Evolutionary conservation across 495 filamentous ascomycete species (phyloP), one percentile per base, ranked within the genome.

Genomic region (Elaphomyces granulatus): DNA sequence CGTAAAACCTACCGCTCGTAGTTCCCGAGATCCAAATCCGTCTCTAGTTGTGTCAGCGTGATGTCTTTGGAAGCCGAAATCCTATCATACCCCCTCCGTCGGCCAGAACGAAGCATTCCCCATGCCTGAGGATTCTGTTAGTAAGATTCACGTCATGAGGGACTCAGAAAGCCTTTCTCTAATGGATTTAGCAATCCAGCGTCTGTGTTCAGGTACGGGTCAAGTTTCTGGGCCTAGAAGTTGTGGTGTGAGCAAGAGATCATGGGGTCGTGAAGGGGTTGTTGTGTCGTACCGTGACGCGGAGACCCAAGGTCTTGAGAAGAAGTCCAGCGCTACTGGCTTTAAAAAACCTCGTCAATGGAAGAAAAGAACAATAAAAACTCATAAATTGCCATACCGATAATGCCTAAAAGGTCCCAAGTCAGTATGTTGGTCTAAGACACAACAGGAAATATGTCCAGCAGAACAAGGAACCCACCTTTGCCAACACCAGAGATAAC

Each of bases 21-120:
- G 61, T 88, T 87, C 32, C 84, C 83, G 15, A 90, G 68, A 55
- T 90, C 83, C 3, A 90, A 70, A 55, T 90, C 83, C 28, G 74
- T 71, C 56, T 85, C 79, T 30, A 74, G 12, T 32, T 75, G n/a
- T n/a, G n/a, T n/a, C n/a, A n/a, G n/a, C n/a, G n/a, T n/a, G n/a
- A n/a, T n/a, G 35, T 73, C 73, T 8, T 35, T 35, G 14, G 4
- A 35, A 15, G 33, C 8, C 15, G 14, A 17, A 9, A 35, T 9
- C 15, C 8, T 8, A 35, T 2, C 33, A 4, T 35, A 35, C 33
- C 33, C 19, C 75, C 77, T 32, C 75, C 74, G 46, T 80, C 75
- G 49, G 70, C 61, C 14, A 78, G 68, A 12, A 78, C 74, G 42
- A 77, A 79, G 34, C 70, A 67, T 39, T 78, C 75, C 4, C 75